Conservation (phyloP, 208 protist genomes). For the Acanthamoeba sp. region DNA sequence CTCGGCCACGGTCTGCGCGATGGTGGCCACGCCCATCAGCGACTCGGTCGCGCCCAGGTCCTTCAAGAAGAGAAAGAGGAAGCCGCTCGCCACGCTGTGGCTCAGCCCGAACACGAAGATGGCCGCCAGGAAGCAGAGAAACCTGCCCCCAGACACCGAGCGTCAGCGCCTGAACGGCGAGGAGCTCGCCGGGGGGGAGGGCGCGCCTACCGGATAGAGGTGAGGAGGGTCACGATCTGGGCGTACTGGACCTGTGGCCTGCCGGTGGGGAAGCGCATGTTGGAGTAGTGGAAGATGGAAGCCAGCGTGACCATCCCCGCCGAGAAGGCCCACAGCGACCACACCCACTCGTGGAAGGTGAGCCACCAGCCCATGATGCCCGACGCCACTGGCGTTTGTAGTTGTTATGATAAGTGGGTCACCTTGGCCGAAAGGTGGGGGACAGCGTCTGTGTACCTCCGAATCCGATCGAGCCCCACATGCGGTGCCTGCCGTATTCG, state of each 20-base stretch:
- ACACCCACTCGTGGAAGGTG: not conserved
- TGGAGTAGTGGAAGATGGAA: constrained; percentile 33
- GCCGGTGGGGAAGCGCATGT: constrained; percentile 17
- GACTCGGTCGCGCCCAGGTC: constrained; percentile 29
- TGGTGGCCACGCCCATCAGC: constrained; percentile 37
- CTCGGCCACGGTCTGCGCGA: not conserved
- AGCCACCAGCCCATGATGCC: not conserved
- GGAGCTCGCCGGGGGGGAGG: too few relatives aligned
- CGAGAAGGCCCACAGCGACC: not conserved
- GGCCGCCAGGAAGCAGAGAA: not conserved
- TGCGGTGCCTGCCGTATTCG: constrained; percentile 30
- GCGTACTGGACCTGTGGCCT: not conserved
- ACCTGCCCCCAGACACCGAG: not conserved
- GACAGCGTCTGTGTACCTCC: too few relatives aligned
- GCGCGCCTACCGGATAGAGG: constrained; percentile 1
- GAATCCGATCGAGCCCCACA: constrained; percentile 56
- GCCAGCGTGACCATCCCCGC: not conserved
- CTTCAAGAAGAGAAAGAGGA: constrained; percentile 52
- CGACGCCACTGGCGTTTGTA: not conserved
- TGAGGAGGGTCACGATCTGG: constrained; percentile 13
- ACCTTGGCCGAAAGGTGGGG: too few relatives aligned
- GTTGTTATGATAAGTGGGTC: too few relatives aligned
- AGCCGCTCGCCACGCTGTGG: not conserved
- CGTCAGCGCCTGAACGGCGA: not conserved
- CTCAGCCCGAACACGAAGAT: constrained; percentile 26